Evolutionary conservation across 2,329 filamentous ascomycete species (phyloP).

Genomic region (Fusarium brachygibbosum): DNA sequence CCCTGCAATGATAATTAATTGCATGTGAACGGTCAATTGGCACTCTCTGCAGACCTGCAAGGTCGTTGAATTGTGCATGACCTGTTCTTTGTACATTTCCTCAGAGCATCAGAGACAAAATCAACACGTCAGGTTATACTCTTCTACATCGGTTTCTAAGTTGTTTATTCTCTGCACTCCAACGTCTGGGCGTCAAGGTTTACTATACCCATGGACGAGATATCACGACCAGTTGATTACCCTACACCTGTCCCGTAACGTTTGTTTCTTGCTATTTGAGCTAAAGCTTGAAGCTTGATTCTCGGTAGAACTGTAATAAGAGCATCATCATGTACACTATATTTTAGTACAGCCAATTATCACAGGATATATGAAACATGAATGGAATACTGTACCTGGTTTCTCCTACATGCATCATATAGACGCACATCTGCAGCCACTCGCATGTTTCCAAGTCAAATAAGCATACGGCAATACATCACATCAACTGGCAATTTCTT

Average conservation of each 20-base stretch:
- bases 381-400: not conserved
- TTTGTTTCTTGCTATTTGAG: too few species aligned
- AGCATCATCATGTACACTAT: not conserved
- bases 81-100: not conserved
- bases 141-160: not conserved
- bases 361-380: not conserved
- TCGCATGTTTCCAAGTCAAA: not conserved
- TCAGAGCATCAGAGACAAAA: not conserved
- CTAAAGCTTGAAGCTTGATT: too few species aligned
- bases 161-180: not conserved
- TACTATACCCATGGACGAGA: not conserved
- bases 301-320: not conserved
- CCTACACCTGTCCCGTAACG: not conserved
- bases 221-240: not conserved
- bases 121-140: not conserved
- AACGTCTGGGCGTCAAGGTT: not conserved
- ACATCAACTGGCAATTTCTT: not conserved
- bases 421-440: not conserved
- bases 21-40: slow-evolving; percentile 6
- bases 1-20: not conserved
- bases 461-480: not conserved
- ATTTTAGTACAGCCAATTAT: not conserved
- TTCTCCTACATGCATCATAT: not conserved
- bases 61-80: slow-evolving; percentile 5
- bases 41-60: slow-evolving; percentile 1